Percentiles rank a stretch among this genome's conserved stretches.
phyloP scores from a whole-genome alignment of 257 asterid genomes.

The Fraxinus excelsior region DNA sequence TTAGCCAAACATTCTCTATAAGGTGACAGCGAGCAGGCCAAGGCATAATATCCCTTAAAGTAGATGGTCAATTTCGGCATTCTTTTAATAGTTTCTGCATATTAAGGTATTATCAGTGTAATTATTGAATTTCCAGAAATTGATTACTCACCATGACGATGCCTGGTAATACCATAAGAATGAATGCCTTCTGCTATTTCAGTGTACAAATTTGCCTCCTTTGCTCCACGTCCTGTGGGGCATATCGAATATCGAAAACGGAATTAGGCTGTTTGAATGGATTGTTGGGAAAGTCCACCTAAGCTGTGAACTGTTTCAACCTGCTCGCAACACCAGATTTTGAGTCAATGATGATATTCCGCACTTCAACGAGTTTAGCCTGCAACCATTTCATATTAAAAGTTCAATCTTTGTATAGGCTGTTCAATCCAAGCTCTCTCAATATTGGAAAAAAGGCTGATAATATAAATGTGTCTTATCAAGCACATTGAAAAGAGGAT shows the following conservation, averaged over 20 bases:
- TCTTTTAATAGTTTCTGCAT: not conserved
- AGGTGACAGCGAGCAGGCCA: not conserved
- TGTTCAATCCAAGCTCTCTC: not conserved
- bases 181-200: conserved; percentile 96
- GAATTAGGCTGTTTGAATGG: conserved; percentile 2
- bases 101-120: not conserved
- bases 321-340: conserved; percentile 99
- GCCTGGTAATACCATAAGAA: conserved; percentile 84
- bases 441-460: not conserved
- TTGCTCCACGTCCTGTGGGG: conserved; percentile 84
- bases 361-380: conserved; percentile 78
- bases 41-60: not conserved
- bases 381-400: conserved; percentile 36
- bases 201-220: conserved; percentile 92
- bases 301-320: conserved; percentile 38
- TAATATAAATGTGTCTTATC: not conserved
- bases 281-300: not conserved
- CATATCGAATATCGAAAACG: conserved; percentile 24
- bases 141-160: conserved; percentile 81
- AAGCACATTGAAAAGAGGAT: not conserved
- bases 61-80: not conserved
- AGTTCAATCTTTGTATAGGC: not conserved
- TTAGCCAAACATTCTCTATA: not conserved
- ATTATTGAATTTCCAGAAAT: not conserved
- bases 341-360: conserved; percentile 82